These are phyloP conservation scores for Pythium insidiosum DNA, from an alignment of 352 stramenopile species.

Conservation along the genomic window DNA sequence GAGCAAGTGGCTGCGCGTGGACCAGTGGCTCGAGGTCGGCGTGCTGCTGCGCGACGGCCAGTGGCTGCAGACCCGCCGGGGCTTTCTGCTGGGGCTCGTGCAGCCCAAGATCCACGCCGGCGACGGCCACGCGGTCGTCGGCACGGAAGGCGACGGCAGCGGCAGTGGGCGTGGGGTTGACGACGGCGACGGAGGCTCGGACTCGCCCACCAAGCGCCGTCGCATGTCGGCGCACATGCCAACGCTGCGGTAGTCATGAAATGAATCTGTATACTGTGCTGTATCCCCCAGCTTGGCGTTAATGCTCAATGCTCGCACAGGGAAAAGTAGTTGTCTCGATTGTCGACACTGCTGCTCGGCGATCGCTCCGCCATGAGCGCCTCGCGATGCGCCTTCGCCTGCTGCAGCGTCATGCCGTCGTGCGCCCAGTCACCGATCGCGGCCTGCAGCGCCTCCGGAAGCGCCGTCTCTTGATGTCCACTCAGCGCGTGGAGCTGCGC, in stretches of 20 bases:
- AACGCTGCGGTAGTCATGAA: conserved; percentile 10
- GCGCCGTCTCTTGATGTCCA: too few relatives aligned
- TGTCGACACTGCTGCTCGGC: neutral
- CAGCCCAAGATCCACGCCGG: conserved; percentile 24
- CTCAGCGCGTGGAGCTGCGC: neutral
- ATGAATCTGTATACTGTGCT: too few relatives aligned
- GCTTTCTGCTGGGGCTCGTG: conserved; percentile 37
- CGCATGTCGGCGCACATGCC: conserved; percentile 18
- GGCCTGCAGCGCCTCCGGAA: neutral
- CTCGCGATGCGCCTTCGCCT: neutral
- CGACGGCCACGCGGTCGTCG: conserved; percentile 14
- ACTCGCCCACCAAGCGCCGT: conserved; percentile 17
- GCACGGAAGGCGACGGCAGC: conserved; percentile 5
- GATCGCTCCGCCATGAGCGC: neutral
- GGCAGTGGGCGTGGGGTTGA: neutral
- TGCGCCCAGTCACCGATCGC: neutral
- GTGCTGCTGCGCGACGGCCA: conserved; percentile 13
- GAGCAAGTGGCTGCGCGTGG: conserved; percentile 14
- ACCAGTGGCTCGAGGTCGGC: conserved; percentile 19
- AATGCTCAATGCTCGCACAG: conserved; percentile 5
- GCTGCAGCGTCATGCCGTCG: neutral
- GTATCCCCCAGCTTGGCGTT: too few relatives aligned
- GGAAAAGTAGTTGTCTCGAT: neutral
- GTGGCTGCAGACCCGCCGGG: conserved; percentile 25
- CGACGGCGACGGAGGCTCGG: neutral